Percentiles rank a stretch among this genome's conserved stretches.
Conservation (phyloP, 148 eudicot genomes). For the Dysphania ambrosioides region DNA sequence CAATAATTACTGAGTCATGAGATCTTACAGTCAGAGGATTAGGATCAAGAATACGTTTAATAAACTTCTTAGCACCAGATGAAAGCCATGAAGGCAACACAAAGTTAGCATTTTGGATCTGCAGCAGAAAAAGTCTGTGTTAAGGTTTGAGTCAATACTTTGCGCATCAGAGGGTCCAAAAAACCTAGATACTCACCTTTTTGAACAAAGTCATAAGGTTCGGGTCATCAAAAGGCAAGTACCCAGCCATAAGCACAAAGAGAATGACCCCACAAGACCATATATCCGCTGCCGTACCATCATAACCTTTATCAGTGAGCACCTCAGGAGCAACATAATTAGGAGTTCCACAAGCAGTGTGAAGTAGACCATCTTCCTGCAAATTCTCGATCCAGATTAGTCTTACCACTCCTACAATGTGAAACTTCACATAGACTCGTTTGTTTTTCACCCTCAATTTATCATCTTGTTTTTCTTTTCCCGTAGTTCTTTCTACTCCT, state of each 20-base stretch:
- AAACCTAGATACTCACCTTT: constrained; percentile 43
- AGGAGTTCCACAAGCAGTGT: constrained; percentile 93
- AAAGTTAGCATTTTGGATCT: constrained; percentile 64
- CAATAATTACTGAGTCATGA: background rate
- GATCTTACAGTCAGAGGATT: constrained; percentile 73
- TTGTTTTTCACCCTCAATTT: no score
- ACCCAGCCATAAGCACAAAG: constrained; percentile 89
- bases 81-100: constrained; percentile 72
- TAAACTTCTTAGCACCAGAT: constrained; percentile 53
- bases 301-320: constrained; percentile 74
- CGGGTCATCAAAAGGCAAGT: constrained; percentile 80
- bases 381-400: background rate
- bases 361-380: constrained; percentile 88
- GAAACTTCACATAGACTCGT: no score
- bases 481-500: no score
- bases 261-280: constrained; percentile 95
- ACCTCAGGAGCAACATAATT: constrained; percentile 97
- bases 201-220: constrained; percentile 59
- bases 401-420: no score
- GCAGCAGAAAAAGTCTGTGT: constrained; percentile 23
- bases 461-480: no score
- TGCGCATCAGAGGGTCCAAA: background rate
- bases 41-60: constrained; percentile 75
- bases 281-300: constrained; percentile 78
- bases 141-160: background rate